Base-by-base conservation (phyloP, 768 basidiomycete genomes). In the Pleurotus tuoliensis region DNA sequence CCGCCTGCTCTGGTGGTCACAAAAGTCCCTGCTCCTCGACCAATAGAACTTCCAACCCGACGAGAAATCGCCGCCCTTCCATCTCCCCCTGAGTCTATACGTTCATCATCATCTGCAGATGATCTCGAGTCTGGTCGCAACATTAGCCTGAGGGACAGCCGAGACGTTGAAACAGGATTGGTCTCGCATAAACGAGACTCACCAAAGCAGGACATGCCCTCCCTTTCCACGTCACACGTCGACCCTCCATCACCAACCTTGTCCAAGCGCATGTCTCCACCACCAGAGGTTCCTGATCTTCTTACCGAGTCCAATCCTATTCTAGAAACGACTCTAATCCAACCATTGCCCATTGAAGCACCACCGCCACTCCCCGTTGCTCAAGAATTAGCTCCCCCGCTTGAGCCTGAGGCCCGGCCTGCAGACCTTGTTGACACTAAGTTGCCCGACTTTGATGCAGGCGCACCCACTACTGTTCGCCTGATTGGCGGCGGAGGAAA, bases 21-120 rank as follows among this genome's bases (percentile, higher is more conserved):
- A 30, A 90, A 84, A 71, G 83, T 80, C 0, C 90, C 90, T 12
- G 69, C 75, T 53, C 51, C 51, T 5, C 51, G 37, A 11, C 90
- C 90, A 46, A 82, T 92, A 11, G 77, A 79, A 53, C 73, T 92
- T 16, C 90, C 90, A 1, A 88, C 82, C 15, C 73, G 76, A 22
- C 77, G 74, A 38, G 86, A 88, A 62, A 84, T 89, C 38, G 70
- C 74, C 18, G 58, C 76, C 20, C 65, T 71, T 12, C 73, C 76
- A 5, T 76, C 78, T 7, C 75, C 76, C 3, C 72, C 78, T 5
- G 75, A 77, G 47, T 80, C 81, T 15, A 70, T 67, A 8, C 76
- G 75, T 40, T 34, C 30, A 34, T 72, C 74, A 13, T 71, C 73
- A 3, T 73, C 75, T 40, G 74, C 76, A 30, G 73, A 76, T 22